These are phyloP conservation scores for Allium sativum DNA, from an alignment of 106 monocot species.

Conservation along the genomic window DNA sequence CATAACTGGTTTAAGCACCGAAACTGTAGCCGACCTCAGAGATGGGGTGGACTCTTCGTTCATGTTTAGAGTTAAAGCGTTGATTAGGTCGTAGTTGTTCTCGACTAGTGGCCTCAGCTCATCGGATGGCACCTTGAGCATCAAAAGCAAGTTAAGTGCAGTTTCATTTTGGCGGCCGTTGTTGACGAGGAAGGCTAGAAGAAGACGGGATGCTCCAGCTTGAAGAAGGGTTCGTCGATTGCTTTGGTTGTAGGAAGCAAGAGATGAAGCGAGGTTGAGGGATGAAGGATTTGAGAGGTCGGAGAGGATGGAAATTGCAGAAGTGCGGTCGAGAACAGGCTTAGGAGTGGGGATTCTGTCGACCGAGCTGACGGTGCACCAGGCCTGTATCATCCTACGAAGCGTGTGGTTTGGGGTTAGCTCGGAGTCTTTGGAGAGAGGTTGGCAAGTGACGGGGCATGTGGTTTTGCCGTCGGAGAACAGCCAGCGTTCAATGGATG, in stretches of 20 bases:
- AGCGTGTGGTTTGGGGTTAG: constrained; percentile 51
- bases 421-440: constrained; percentile 20
- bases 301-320: constrained; percentile 10
- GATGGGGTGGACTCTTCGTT: not conserved
- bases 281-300: constrained; percentile 17
- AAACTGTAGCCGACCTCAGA: not conserved
- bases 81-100: constrained; percentile 19
- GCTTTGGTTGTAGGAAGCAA: constrained; percentile 31
- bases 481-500: constrained; percentile 53
- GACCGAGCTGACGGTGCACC: constrained; percentile 35
- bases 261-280: constrained; percentile 3
- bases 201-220: constrained; percentile 4
- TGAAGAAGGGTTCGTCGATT: constrained; percentile 28
- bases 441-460: constrained; percentile 39
- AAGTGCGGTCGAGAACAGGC: constrained; percentile 8
- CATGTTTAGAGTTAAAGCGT: constrained; percentile 13
- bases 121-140: constrained; percentile 11
- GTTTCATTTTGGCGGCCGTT: constrained; percentile 1
- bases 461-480: constrained; percentile 16
- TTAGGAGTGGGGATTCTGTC: constrained; percentile 31
- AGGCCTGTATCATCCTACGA: constrained; percentile 47
- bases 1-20: constrained; percentile 15
- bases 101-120: constrained; percentile 12
- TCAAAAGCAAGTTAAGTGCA: constrained; percentile 11
- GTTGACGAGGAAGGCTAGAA: constrained; percentile 8